Conservation (phyloP, 305 asterid species). For the Fraxinus baroniana region DNA sequence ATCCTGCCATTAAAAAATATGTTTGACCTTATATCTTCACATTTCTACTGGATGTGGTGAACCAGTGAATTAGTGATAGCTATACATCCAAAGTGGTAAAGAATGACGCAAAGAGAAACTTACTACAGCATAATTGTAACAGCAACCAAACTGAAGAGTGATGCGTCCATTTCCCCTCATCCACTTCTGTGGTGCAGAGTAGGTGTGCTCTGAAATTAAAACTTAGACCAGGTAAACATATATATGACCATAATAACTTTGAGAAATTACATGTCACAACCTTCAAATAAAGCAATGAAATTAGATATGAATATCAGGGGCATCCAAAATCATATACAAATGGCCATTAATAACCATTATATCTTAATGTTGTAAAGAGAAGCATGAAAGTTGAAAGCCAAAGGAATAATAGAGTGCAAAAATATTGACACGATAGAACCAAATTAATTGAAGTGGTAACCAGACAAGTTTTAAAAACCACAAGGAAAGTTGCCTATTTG, state of each 20-base stretch:
- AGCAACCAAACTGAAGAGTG: conserved; percentile 94
- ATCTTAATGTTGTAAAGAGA: neutral
- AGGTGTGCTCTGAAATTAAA: conserved; percentile 60
- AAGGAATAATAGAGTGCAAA: neutral
- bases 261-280: neutral
- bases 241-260: neutral
- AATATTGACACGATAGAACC: neutral
- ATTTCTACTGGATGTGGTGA: neutral
- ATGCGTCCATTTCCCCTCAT: conserved; percentile 93
- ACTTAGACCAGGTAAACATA: conserved; percentile 17
- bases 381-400: neutral
- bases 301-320: neutral
- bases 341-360: neutral
- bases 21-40: neutral
- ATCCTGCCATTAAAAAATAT: conserved; percentile 59
- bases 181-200: conserved; percentile 81
- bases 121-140: conserved; percentile 78
- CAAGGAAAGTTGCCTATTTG: neutral
- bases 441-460: neutral
- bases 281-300: neutral
- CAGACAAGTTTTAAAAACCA: neutral
- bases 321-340: neutral
- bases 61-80: neutral
- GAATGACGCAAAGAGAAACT: conserved; percentile 25
- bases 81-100: conserved; percentile 1